Evolutionary conservation across 2,329 filamentous ascomycete genomes (phyloP), one percentile per base, ranked within the genome.

Genomic region (Ophiostoma ulmi): DNA sequence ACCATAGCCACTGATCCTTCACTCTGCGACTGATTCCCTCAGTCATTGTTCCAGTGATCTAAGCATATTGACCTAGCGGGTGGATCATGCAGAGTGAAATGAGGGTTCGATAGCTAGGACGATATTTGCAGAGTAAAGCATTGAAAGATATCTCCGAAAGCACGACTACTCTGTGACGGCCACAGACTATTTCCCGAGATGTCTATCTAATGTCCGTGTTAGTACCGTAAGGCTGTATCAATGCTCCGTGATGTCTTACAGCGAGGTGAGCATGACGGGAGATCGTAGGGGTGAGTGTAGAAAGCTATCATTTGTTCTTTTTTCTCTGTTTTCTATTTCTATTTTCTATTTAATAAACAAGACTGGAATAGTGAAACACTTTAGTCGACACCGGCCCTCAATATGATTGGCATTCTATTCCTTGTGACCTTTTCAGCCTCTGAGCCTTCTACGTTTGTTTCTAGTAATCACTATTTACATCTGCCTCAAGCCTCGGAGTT

Each of bases 61-160:
- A 20, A 48, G 44, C 14, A 48, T 48, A 48, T 3, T 48, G 44
- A 63, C 31, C 26, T 31, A 14, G 58, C 58, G 58, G 58, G 58
- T 17, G 26, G 58, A 63, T 63, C 58, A 63, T 63, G 55, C 55
- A 35, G 55, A 63, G 58, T 63, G n/a, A 58, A 17, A 58, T 58
- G n/a, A 48, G 44, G 44, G 1, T 20, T 48, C 5, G 7, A 17
- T 48, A 20, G 44, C 44, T 48, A 20, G 44, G 44, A 17, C 44
- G n/a, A 48, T 48, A 48, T 48, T 7, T 1, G 2, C 6, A 48
- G 31, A 3, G 31, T 3, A 31, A 31, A 31, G 31, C 31, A 31
- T 31, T 31, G 31, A 31, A 31, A 31, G 31, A 31, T 31, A 31
- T 31, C 31, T 3, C 31, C 31, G 31, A 31, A 31, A 31, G 1